phyloP scores from a whole-genome alignment of 306 rosid species.

The Carpinus viminea region DNA sequence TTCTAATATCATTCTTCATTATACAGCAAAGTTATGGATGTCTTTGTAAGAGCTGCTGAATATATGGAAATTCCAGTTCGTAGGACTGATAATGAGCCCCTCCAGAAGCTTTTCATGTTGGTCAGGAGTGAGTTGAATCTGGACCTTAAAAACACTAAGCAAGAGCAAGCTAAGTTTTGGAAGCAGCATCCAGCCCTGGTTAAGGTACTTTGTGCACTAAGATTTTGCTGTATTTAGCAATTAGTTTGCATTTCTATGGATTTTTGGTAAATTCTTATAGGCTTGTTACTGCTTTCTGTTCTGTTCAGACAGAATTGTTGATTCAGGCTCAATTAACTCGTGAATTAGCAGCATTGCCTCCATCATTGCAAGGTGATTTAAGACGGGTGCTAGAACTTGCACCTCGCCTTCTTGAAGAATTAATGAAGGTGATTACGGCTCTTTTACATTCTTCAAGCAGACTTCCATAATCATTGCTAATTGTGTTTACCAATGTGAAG shows the following conservation, averaged over 20 bases:
- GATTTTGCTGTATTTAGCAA: constrained; percentile 10
- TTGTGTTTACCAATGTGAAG: constrained; percentile 14
- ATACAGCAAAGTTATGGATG: constrained; percentile 97
- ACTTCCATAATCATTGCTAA: constrained; percentile 13
- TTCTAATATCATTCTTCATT: constrained; percentile 18
- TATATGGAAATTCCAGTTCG: constrained; percentile 95
- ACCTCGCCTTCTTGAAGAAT: constrained; percentile 97
- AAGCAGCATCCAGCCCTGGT: constrained; percentile 97
- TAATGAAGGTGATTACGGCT: constrained; percentile 77
- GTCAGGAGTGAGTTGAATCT: constrained; percentile 97
- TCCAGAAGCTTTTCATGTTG: constrained; percentile 90
- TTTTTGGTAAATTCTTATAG: constrained; percentile 23
- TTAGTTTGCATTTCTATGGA: constrained; percentile 1
- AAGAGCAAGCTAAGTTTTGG: constrained; percentile 99
- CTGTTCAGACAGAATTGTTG: constrained; percentile 84
- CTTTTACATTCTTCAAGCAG: constrained; percentile 25
- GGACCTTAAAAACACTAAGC: constrained; percentile 97
- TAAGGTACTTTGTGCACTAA: constrained; percentile 58
- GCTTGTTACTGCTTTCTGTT: constrained; percentile 34
- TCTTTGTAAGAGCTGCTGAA: constrained; percentile 95
- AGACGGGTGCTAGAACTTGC: constrained; percentile 84
- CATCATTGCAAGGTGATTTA: constrained; percentile 79
- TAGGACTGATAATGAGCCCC: constrained; percentile 92
- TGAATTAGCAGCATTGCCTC: constrained; percentile 65
- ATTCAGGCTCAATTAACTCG: constrained; percentile 96